A percentile compares a stretch with the other conserved stretches of the same genome.
Conservation (phyloP, 257 asterid genomes). For the Primulina huaijiensis region DNA sequence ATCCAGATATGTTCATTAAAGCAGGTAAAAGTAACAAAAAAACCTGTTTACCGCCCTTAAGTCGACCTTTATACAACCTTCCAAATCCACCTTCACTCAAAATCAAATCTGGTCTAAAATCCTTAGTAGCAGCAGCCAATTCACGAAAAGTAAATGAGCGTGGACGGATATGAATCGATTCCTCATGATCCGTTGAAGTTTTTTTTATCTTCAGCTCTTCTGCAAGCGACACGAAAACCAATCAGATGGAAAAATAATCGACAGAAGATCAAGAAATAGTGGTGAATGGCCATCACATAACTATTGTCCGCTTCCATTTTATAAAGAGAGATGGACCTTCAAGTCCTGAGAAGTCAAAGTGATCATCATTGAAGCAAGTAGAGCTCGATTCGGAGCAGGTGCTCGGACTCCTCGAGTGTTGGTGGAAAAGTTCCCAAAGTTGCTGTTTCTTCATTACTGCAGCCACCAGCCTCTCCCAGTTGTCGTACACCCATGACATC, state of each 20-base stretch:
- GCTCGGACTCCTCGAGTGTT: background rate
- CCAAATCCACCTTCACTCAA: constrained; percentile 61
- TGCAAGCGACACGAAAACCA: too few species aligned
- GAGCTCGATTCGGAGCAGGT: too few species aligned
- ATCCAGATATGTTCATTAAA: too few species aligned
- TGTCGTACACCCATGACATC: background rate
- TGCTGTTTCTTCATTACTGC: background rate
- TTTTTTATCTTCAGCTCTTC: too few species aligned
- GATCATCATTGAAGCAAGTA: too few species aligned
- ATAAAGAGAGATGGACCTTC: too few species aligned
- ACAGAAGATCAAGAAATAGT: too few species aligned
- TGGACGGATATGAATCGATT: background rate
- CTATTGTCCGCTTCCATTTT: too few species aligned
- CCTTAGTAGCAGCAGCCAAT: constrained; percentile 49
- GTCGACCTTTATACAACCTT: constrained; percentile 41
- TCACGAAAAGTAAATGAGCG: constrained; percentile 47
- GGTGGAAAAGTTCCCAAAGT: background rate
- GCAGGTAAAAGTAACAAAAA: background rate
- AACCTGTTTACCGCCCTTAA: constrained; percentile 45
- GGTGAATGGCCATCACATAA: too few species aligned
- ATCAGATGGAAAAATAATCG: too few species aligned
- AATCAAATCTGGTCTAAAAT: constrained; percentile 46
- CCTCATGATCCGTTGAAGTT: too few species aligned
- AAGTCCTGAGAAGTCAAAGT: too few species aligned
- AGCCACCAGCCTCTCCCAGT: background rate